Base-by-base conservation (phyloP, 108 stramenopile species). In the Stephanodiscus triporus region DNA sequence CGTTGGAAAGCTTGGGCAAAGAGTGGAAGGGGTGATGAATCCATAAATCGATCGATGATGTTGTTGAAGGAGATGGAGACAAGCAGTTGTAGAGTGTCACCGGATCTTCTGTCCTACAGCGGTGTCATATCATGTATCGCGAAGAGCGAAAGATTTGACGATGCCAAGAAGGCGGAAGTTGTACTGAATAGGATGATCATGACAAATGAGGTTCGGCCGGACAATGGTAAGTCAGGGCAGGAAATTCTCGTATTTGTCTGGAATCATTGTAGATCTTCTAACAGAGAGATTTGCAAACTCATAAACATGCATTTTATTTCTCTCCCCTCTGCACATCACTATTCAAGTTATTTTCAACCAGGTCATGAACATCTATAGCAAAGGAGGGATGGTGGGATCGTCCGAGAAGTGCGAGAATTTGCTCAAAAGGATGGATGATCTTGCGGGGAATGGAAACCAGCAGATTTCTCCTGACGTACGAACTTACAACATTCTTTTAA, bases 331-430 rank as follows among this genome's bases (percentile, higher is more conserved):
- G 40, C 42, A 1, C 17, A 40, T 6, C 38, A 63, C 9, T 5
- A 4, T 34, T 34, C 5, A 32, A 62, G 61, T 75, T 43, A 60
- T 70, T 61, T 75, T 70, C 68, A 70, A 75, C 34, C 69, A 70
- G 59, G 68, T 75, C 6, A 70, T 75, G 19, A 71, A 75, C 42
- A 42, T 71, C 42, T 70, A 75, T 6, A 49, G 69, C 60, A 75
- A 70, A 50, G 62, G 60, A 17, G 74, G 70, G 26, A 43, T 47
- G 14, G 43, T 9, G 29, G 72, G 72, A 49, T 55, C 72, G 54
- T 50, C 72, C 5, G 57, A 70, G 32, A 20, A 58, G 32, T 59
- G 58, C 11, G 74, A 75, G 34, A 48, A 61, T 38, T 17, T 75
- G 32, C 59, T 75, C 6, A 34, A 62, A 11, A 36, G 71, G 48